Percentiles rank a stretch among this genome's conserved stretches.
Conservation (phyloP, 2,329 filamentous ascomycete genomes). For the Beauveria sp. region DNA sequence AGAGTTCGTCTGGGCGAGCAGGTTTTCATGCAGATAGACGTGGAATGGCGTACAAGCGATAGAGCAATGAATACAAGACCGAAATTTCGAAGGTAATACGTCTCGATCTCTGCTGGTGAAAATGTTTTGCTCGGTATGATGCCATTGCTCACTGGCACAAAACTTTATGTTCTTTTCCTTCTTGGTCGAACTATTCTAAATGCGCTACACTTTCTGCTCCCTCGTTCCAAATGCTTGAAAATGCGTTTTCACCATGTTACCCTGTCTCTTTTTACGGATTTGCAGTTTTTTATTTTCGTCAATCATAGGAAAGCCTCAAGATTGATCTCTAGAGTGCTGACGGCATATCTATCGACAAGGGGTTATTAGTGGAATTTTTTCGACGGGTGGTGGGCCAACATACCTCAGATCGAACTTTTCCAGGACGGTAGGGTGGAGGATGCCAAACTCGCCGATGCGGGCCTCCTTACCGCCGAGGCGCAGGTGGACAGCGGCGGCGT, state of each 20-base stretch:
- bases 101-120: background rate
- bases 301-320: slow-evolving; percentile 80
- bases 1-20: too few relatives aligned
- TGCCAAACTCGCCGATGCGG: slow-evolving; percentile 83
- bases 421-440: slow-evolving; percentile 85
- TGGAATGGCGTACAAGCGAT: background rate
- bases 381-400: slow-evolving; percentile 19
- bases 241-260: background rate
- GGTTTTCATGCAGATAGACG: background rate
- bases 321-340: slow-evolving; percentile 91
- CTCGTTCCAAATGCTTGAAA: slow-evolving; percentile 5
- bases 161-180: slow-evolving; percentile 11
- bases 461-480: slow-evolving; percentile 65
- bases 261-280: slow-evolving; percentile 9
- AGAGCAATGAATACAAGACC: background rate
- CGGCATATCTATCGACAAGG: slow-evolving; percentile 59
- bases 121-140: background rate
- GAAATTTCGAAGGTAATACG: slow-evolving; percentile 13
- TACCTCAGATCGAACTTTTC: slow-evolving; percentile 88
- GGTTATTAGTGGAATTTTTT: slow-evolving; percentile 16
- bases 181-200: background rate
- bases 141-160: background rate
- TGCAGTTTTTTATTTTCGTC: slow-evolving; percentile 8
- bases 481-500: slow-evolving; percentile 78
- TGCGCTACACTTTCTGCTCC: slow-evolving; percentile 5